Evolutionary conservation across 1,284 basidiomycete genomes (phyloP).

Genomic region (Thelephora terrestris): DNA sequence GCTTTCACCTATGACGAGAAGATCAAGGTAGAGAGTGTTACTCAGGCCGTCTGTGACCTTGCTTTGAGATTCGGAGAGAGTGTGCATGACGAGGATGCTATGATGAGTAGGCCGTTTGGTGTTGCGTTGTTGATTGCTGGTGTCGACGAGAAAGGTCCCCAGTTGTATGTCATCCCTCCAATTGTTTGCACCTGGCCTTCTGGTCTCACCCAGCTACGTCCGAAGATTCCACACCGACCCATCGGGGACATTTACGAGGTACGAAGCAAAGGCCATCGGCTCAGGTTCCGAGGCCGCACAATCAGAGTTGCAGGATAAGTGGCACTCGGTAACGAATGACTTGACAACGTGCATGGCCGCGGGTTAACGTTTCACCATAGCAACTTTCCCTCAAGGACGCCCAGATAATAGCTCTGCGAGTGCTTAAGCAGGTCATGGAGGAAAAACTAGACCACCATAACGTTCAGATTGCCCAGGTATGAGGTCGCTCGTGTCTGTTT

Average conservation of each 20-base stretch:
- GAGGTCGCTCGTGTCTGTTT: conserved; percentile 13
- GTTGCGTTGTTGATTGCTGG: conserved; percentile 97
- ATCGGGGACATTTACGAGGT: conserved; percentile 96
- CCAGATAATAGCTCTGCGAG: conserved; percentile 76
- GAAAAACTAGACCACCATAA: conserved; percentile 98
- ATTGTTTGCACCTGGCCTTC: neutral
- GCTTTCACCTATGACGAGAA: conserved; percentile 94
- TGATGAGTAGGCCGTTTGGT: conserved; percentile 99
- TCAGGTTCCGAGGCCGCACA: conserved; percentile 98
- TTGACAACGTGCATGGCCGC: neutral
- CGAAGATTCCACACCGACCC: conserved; percentile 90
- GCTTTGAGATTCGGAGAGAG: conserved; percentile 98
- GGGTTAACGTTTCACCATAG: conserved; percentile 31
- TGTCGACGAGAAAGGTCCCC: conserved; percentile 92
- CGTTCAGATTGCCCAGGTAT: conserved; percentile 90
- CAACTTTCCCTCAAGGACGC: conserved; percentile 91
- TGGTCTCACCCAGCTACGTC: conserved; percentile 20
- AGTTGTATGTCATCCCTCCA: conserved; percentile 51
- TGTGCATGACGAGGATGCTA: conserved; percentile 96
- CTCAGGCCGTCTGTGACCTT: conserved; percentile 96
- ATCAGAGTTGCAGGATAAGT: conserved; percentile 94
- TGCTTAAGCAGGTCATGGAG: conserved; percentile 99
- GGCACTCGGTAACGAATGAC: conserved; percentile 67
- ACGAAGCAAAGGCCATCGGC: conserved; percentile 98
- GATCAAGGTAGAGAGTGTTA: conserved; percentile 95